A percentile compares a stretch with the other conserved stretches of the same genome.
These are phyloP conservation scores for Salvia splendens DNA, from an alignment of 257 asterid genomes.

Conservation along the genomic window DNA sequence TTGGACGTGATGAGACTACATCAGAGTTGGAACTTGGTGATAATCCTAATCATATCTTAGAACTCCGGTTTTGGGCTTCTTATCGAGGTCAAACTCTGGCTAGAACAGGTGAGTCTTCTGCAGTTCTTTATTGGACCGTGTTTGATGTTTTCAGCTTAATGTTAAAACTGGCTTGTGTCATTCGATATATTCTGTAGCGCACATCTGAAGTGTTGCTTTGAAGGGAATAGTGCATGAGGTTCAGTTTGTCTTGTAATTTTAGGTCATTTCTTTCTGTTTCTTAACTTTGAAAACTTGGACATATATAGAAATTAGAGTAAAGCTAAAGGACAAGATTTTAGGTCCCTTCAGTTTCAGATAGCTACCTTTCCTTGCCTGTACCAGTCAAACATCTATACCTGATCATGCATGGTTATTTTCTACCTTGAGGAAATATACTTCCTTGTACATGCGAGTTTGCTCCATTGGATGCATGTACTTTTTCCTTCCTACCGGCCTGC, in stretches of 20 bases:
- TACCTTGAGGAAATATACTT: neutral
- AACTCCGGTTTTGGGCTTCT: conserved; percentile 97
- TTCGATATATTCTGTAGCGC: neutral
- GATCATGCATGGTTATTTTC: neutral
- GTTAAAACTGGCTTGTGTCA: conserved; percentile 9
- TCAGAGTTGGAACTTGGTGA: conserved; percentile 76
- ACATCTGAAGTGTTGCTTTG: too few species aligned
- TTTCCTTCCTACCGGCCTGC: conserved; percentile 4
- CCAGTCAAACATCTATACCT: neutral
- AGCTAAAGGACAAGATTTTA: neutral
- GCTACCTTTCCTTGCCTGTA: too few species aligned
- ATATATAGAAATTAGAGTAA: neutral
- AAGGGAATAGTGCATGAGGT: neutral
- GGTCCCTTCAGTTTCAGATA: too few species aligned
- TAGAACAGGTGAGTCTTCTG: conserved; percentile 65
- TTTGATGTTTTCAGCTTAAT: conserved; percentile 13
- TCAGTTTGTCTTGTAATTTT: conserved; percentile 8
- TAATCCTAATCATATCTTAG: conserved; percentile 83
- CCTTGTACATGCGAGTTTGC: neutral
- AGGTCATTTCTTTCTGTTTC: conserved; percentile 14
- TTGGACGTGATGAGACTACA: conserved; percentile 84
- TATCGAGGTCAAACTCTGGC: conserved; percentile 98
- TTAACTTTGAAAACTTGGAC: conserved; percentile 2
- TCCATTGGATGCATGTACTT: conserved; percentile 2
- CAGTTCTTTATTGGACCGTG: conserved; percentile 15